Base-by-base conservation (phyloP, 192 early-diverging fungal genomes). In the Linnemannia elongata region DNA sequence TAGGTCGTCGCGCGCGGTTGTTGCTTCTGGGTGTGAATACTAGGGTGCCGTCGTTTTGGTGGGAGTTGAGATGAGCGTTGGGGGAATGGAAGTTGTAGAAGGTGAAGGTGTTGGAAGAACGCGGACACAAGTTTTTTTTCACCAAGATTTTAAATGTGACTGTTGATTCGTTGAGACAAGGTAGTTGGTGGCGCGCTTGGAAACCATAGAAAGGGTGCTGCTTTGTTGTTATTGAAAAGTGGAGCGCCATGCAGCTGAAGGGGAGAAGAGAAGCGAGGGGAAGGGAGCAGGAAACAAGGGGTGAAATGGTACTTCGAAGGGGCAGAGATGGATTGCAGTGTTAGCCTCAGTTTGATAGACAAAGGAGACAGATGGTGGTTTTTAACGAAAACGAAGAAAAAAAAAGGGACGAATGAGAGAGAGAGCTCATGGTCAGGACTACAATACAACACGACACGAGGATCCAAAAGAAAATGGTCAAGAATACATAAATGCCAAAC, bases 101-200 rank as follows among this genome's bases (percentile, higher is more conserved):
- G 24, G 54, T 55, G 24, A 63, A 12, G 27, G 30, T 57, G 27
- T 33, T 57, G 24, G 55, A 55, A 55, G 54, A 17, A n/a, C n/a
- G n/a, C n/a, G n/a, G n/a, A n/a, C n/a, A n/a, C n/a, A n/a, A 27
- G 7, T 57, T 57, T 57, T 57, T 57, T n/a, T n/a, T n/a, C 55
- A n/a, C n/a, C n/a, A n/a, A n/a, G n/a, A n/a, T n/a, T n/a, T n/a
- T 57, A 3, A 54, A 54, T 13, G 27, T 66, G 27, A 66, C 30
- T 66, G 30, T 33, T 66, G 9, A 66, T 15, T 66, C 10, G 30
- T 33, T 33, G n/a, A 63, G 47, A 49, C 47, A 49, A 17, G 47
- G 15, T 12, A 66, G 13, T 66, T 66, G 60, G 60, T 66, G 60
- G 60, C 60, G 60, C 60, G 13, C 60, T 66, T 66, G 60, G 60